These are phyloP conservation scores for Rhodomyrtus psidioides DNA, from an alignment of 441 rosid genomes.

Conservation along the genomic window DNA sequence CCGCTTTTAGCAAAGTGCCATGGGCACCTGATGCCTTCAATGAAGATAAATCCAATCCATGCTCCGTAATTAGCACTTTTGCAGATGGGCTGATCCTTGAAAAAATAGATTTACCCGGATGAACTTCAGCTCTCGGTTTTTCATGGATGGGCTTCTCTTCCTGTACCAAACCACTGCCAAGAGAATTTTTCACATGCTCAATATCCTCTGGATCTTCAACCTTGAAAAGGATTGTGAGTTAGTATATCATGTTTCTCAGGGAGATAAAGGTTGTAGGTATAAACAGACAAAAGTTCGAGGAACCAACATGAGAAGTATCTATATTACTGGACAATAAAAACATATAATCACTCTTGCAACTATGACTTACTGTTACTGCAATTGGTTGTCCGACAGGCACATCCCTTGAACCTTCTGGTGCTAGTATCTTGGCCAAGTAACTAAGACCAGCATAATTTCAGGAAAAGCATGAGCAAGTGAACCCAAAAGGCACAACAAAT, in stretches of 20 bases:
- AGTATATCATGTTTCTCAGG: slow-evolving; percentile 3
- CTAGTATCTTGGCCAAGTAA: slow-evolving; percentile 67
- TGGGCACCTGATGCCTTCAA: slow-evolving; percentile 75
- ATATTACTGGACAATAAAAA: not conserved
- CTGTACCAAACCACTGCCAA: slow-evolving; percentile 31
- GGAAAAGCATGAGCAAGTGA: not conserved
- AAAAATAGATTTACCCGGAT: slow-evolving; percentile 32
- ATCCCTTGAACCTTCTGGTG: slow-evolving; percentile 67
- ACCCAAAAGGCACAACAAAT: not conserved
- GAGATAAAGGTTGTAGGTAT: not conserved
- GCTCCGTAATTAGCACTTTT: slow-evolving; percentile 61
- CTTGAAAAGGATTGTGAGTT: slow-evolving; percentile 32
- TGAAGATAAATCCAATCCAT: slow-evolving; percentile 74
- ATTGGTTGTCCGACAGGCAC: slow-evolving; percentile 68
- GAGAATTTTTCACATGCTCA: slow-evolving; percentile 55
- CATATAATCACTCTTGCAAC: not conserved
- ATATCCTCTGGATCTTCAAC: slow-evolving; percentile 83
- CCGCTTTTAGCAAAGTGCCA: slow-evolving; percentile 85
- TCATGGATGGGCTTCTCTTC: slow-evolving; percentile 35
- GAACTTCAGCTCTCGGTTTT: slow-evolving; percentile 31
- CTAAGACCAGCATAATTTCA: slow-evolving; percentile 26
- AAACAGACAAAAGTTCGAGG: not conserved
- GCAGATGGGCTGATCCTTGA: slow-evolving; percentile 93
- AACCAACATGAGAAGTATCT: not conserved
- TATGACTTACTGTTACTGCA: slow-evolving; percentile 50